These are phyloP conservation scores for Saccharomycopsis crataegensis DNA, from an alignment of 1,139 yeast genomes.

Conservation along the genomic window DNA sequence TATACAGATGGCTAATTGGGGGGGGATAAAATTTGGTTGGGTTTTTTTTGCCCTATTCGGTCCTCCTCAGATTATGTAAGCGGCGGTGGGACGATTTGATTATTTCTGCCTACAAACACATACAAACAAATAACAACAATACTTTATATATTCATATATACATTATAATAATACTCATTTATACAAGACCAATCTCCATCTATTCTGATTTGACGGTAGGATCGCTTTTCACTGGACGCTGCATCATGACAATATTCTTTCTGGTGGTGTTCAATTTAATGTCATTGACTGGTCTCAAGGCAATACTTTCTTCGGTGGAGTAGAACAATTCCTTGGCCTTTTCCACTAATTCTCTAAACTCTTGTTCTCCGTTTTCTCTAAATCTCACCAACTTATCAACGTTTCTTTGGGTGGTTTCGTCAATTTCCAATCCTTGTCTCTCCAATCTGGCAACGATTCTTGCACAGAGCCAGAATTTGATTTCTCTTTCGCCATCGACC, in stretches of 20 bases:
- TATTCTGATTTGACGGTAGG: too few relatives aligned
- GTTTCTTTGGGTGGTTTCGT: slow-evolving; percentile 51
- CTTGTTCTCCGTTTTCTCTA: slow-evolving; percentile 43
- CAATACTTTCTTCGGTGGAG: slow-evolving; percentile 27
- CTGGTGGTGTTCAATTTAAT: neutral
- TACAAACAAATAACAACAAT: too few relatives aligned
- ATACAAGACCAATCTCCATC: too few relatives aligned
- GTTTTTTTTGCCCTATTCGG: neutral
- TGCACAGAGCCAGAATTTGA: slow-evolving; percentile 72
- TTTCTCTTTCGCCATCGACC: slow-evolving; percentile 72
- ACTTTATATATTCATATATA: too few relatives aligned
- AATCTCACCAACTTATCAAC: slow-evolving; percentile 42
- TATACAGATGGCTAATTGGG: too few relatives aligned
- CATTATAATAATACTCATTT: too few relatives aligned
- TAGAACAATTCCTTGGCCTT: slow-evolving; percentile 55
- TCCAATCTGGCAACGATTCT: slow-evolving; percentile 74
- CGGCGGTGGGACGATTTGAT: too few relatives aligned
- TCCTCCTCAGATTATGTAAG: neutral
- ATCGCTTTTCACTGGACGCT: slow-evolving; percentile 3
- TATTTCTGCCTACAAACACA: too few relatives aligned
- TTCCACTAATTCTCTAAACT: slow-evolving; percentile 58
- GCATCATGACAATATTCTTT: slow-evolving; percentile 10
- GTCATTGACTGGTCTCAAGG: slow-evolving; percentile 7
- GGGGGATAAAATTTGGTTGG: neutral
- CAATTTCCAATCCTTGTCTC: slow-evolving; percentile 55